Conservation (phyloP, 1,284 basidiomycete species). For the Coniferiporia sulphurascens region DNA sequence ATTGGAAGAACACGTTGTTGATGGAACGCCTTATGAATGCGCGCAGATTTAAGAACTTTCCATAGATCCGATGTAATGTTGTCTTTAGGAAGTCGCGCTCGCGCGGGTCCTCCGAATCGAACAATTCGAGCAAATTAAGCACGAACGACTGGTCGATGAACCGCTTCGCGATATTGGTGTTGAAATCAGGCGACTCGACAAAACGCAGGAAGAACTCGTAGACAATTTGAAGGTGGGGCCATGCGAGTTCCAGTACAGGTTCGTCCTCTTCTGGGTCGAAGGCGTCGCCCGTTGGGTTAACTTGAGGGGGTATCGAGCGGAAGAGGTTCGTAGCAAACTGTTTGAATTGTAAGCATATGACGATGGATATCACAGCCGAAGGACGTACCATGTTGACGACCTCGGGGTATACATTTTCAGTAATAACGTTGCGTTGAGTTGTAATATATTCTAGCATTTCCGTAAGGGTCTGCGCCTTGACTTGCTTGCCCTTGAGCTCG, state of each 20-base stretch:
- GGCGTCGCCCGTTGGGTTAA: slow-evolving; percentile 96
- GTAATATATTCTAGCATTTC: slow-evolving; percentile 99
- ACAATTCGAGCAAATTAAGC: slow-evolving; percentile 93
- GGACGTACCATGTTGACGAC: slow-evolving; percentile 91
- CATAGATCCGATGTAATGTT: slow-evolving; percentile 97
- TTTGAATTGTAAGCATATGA: slow-evolving; percentile 12
- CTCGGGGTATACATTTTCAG: slow-evolving; percentile 97
- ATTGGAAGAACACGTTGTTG: slow-evolving; percentile 99
- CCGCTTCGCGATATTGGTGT: slow-evolving; percentile 95
- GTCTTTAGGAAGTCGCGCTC: slow-evolving; percentile 99
- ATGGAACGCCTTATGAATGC: slow-evolving; percentile 99
- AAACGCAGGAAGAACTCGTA: slow-evolving; percentile 99
- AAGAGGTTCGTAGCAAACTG: slow-evolving; percentile 98
- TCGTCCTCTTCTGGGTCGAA: slow-evolving; percentile 99
- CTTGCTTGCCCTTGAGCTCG: slow-evolving; percentile 96
- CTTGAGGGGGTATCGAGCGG: slow-evolving; percentile 98
- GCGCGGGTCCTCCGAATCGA: slow-evolving; percentile 98
- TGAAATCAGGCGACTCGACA: slow-evolving; percentile 97
- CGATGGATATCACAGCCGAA: slow-evolving; percentile 1
- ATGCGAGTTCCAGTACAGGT: slow-evolving; percentile 96
- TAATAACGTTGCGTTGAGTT: slow-evolving; percentile 93
- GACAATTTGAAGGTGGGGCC: slow-evolving; percentile 99
- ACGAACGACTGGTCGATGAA: slow-evolving; percentile 98
- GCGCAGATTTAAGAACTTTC: slow-evolving; percentile 98
- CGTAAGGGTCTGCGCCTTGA: slow-evolving; percentile 96